Percentiles rank a stretch among this genome's conserved stretches.
Evolutionary conservation across 139 green algal genomes (phyloP).

Genomic region (Zygnema cylindricum): DNA sequence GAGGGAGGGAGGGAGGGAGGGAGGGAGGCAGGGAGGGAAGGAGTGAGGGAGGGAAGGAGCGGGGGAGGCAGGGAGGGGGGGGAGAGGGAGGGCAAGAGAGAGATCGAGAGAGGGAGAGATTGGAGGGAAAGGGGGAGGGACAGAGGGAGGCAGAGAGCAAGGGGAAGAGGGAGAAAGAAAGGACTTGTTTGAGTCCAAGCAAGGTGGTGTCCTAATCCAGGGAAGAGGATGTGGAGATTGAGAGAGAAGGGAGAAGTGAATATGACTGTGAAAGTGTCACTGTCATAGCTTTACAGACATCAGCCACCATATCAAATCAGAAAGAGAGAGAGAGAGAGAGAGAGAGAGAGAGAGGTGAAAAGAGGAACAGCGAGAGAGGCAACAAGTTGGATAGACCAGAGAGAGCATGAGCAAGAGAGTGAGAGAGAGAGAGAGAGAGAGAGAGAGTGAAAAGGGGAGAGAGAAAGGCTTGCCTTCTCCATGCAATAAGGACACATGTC

Average conservation of each 20-base stretch:
- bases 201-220: no score
- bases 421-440: no score
- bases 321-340: background rate
- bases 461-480: no score
- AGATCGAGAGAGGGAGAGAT: background rate
- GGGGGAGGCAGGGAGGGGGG: background rate
- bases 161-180: background rate
- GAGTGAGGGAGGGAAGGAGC: background rate
- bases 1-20: constrained; percentile 8
- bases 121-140: background rate
- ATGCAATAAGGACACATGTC: constrained; percentile 43
- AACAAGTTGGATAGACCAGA: background rate
- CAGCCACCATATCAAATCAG: background rate
- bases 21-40: background rate
- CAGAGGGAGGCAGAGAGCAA: background rate
- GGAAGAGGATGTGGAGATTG: constrained; percentile 1
- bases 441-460: no score
- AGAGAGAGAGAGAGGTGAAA: constrained; percentile 7
- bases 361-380: background rate
- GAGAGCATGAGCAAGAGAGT: background rate
- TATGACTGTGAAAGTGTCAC: background rate
- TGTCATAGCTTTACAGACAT: background rate
- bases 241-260: background rate
- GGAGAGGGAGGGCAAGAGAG: background rate
- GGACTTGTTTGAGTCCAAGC: background rate